Percentiles rank a stretch among this genome's conserved stretches.
phyloP scores from a whole-genome alignment of 495 filamentous ascomycete species.

The Lindgomyces ingoldianus region DNA sequence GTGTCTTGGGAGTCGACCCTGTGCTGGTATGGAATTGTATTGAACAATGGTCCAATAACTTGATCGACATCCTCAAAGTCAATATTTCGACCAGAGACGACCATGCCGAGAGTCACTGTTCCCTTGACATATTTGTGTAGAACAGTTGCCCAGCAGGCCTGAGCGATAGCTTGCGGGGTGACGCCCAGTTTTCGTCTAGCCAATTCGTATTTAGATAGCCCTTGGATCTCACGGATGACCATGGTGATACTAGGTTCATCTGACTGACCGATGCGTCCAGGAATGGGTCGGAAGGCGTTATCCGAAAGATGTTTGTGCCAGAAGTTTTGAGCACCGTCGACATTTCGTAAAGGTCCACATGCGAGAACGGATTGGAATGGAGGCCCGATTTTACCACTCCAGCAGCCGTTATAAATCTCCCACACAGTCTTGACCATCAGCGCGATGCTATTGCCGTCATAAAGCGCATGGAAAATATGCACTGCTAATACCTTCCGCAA shows the following conservation, averaged over 20 bases:
- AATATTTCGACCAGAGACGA: conserved; percentile 71
- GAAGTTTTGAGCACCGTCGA: conserved; percentile 59
- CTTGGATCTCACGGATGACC: conserved; percentile 11
- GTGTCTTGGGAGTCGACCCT: conserved; percentile 50
- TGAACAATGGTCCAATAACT: conserved; percentile 84
- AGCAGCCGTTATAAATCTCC: conserved; percentile 45
- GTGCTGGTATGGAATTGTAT: conserved; percentile 74
- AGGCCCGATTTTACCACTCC: conserved; percentile 43
- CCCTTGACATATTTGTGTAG: conserved; percentile 49
- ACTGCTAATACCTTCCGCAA: conserved; percentile 52
- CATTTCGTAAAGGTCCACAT: conserved; percentile 58
- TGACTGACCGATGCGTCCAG: neutral
- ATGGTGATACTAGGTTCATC: neutral
- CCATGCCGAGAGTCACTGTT: conserved; percentile 59
- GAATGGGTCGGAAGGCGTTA: neutral
- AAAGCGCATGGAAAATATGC: conserved; percentile 81
- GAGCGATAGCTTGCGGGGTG: conserved; percentile 73
- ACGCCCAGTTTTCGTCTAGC: conserved; percentile 60
- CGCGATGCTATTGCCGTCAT: conserved; percentile 78
- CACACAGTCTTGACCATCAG: conserved; percentile 63
- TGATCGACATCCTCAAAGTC: conserved; percentile 64
- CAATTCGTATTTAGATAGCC: conserved; percentile 39
- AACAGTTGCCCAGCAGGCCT: conserved; percentile 66
- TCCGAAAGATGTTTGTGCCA: conserved; percentile 64
- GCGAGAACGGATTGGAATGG: conserved; percentile 56